Conservation (phyloP, 768 basidiomycete species). For the Mycena kentingensis region DNA sequence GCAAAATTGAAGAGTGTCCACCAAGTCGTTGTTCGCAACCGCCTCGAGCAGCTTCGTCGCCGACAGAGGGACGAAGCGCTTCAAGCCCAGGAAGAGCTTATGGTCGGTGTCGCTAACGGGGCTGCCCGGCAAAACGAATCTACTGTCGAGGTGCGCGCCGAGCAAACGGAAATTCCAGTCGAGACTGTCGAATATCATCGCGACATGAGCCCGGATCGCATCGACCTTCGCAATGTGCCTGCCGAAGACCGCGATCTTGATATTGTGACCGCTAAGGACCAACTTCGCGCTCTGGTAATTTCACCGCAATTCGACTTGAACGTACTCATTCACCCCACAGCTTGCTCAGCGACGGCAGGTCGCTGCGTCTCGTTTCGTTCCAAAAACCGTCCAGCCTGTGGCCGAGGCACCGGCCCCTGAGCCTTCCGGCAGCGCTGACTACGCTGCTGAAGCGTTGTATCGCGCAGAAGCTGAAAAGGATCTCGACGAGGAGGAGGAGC, state of each 20-base stretch:
- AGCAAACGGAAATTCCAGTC: constrained; percentile 47
- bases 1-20: constrained; percentile 90
- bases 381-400: constrained; percentile 66
- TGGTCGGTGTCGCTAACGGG: constrained; percentile 72
- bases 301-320: constrained; percentile 11
- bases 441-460: constrained; percentile 89
- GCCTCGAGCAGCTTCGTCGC: constrained; percentile 93
- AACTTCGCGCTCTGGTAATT: constrained; percentile 65
- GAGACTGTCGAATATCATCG: constrained; percentile 80
- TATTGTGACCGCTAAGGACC: constrained; percentile 70
- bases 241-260: constrained; percentile 83
- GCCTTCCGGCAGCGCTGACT: constrained; percentile 63
- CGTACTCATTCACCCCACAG: constrained; percentile 39
- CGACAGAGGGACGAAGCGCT: constrained; percentile 94
- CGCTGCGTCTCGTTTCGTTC: constrained; percentile 84
- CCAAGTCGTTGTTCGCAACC: constrained; percentile 94
- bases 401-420: constrained; percentile 61
- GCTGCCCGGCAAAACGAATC: constrained; percentile 47
- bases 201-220: constrained; percentile 80
- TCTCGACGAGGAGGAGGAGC: constrained; percentile 93
- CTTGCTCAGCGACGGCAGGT: constrained; percentile 79
- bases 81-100: constrained; percentile 88
- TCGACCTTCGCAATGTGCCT: constrained; percentile 70
- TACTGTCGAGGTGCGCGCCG: constrained; percentile 33
- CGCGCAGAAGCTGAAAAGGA: constrained; percentile 90